These are phyloP conservation scores for Pseudocercospora cruenta DNA, from an alignment of 2,329 filamentous ascomycete genomes.

Conservation along the genomic window DNA sequence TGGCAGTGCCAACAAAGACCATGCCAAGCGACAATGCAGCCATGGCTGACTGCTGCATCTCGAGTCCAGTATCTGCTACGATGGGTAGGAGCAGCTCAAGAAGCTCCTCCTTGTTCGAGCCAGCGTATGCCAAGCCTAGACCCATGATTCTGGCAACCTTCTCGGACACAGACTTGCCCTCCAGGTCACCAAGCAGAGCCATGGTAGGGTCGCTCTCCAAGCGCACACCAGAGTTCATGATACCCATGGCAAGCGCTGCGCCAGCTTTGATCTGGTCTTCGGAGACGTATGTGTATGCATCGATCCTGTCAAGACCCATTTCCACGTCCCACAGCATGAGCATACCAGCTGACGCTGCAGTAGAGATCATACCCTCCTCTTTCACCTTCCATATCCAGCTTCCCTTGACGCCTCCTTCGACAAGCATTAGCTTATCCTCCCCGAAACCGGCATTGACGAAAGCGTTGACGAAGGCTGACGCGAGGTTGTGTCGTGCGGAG, in stretches of 20 bases:
- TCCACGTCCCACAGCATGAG: conserved; percentile 94
- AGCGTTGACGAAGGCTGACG: conserved; percentile 93
- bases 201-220: conserved; percentile 88
- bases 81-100: conserved; percentile 83
- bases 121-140: conserved; percentile 89
- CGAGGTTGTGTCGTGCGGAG: conserved; percentile 92
- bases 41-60: conserved; percentile 97
- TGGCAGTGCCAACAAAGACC: conserved; percentile 88
- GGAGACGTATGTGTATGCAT: conserved; percentile 84
- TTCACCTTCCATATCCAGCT: conserved; percentile 99
- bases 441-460: conserved; percentile 96
- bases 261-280: conserved; percentile 89
- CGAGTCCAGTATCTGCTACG: conserved; percentile 77
- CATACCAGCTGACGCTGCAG: conserved; percentile 89
- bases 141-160: conserved; percentile 92
- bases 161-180: conserved; percentile 75
- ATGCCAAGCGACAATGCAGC: conserved; percentile 88
- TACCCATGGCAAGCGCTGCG: conserved; percentile 88
- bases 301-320: conserved; percentile 86
- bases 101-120: conserved; percentile 89
- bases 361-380: conserved; percentile 96
- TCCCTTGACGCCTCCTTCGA: conserved; percentile 77
- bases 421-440: conserved; percentile 96
- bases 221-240: conserved; percentile 90
- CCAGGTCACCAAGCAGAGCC: conserved; percentile 81